Evolutionary conservation across 2,329 filamentous ascomycete species (phyloP).

Genomic region (Apiospora arundinis): DNA sequence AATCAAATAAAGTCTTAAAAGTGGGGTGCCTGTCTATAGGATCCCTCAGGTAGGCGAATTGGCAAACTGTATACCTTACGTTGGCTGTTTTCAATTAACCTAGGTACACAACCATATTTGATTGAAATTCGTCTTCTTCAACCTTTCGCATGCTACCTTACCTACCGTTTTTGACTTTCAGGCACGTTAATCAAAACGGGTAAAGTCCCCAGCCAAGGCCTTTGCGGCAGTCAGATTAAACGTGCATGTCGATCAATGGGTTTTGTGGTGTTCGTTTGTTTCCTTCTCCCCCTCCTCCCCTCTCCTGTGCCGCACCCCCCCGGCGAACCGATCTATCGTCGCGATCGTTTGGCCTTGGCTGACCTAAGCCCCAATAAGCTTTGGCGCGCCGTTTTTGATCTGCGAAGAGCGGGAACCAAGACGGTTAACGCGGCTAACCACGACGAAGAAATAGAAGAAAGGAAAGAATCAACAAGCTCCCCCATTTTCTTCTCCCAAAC

Average conservation of each 20-base stretch:
- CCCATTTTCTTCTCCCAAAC: too few relatives aligned
- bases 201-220: background rate
- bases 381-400: background rate
- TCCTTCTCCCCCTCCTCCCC: background rate
- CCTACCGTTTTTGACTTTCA: background rate
- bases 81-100: background rate
- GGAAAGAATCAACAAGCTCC: too few relatives aligned
- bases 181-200: background rate
- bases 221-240: conserved; percentile 8
- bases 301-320: background rate
- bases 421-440: background rate
- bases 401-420: background rate
- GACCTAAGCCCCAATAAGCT: conserved; percentile 13
- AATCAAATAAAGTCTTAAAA: too few relatives aligned
- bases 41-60: too few relatives aligned
- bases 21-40: too few relatives aligned
- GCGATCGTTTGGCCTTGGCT: background rate
- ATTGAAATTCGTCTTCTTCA: background rate
- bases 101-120: background rate
- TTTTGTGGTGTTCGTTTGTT: background rate
- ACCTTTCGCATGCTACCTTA: background rate
- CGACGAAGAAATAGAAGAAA: background rate
- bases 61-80: background rate
- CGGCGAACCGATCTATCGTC: background rate
- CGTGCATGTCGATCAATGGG: conserved; percentile 14